Evolutionary conservation across 208 protist genomes (phyloP), one percentile per base, ranked within the genome.

Genomic region (Leishmania mexicana): DNA sequence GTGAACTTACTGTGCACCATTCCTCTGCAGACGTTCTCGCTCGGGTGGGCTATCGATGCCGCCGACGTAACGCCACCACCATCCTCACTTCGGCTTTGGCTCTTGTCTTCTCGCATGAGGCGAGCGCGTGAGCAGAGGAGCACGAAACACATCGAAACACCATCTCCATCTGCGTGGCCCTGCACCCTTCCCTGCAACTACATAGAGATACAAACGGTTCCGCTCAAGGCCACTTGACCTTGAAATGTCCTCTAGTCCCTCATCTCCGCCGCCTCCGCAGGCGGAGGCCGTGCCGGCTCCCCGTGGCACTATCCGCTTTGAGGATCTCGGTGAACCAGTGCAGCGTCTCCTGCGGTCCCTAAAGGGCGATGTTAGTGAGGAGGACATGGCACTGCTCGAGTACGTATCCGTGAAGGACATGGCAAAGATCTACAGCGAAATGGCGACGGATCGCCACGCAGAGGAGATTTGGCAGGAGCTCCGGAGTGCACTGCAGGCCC

Each of bases 301-400:
- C 15, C 82, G 78, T 28, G 78, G 87, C n/a, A 91, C 88, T 8
- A 97, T 96, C 75, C 90, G 92, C 54, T 94, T 95, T 76, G 93
- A 96, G 81, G 93, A 98, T 57, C 86, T 98, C 53, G 95, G 93
- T 11, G 92, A 95, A 86, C 93, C 95, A 28, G 93, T 98, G 62
- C 92, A 94, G 87, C 83, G 89, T 21, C 88, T 97, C 65, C 81
- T 98, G 68, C 90, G 81, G 53, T 88, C 87, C 40, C 78, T 96
- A 31, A 92, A 94, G 74, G 85, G 87, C 35, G 89, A 90, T 35
- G 81, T 93, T 51, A 89, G 85, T 40, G 89, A 93, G 35, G 93
- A 94, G 31, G 93, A 98, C 72, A 94, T 95, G 91, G 90, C 83
- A 28, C 86, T 98, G 70, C 90, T 98, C 7, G 85, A 93, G 80